These are phyloP conservation scores for Hibiscus syriacus DNA, from an alignment of 345 rosid species.

Conservation along the genomic window DNA sequence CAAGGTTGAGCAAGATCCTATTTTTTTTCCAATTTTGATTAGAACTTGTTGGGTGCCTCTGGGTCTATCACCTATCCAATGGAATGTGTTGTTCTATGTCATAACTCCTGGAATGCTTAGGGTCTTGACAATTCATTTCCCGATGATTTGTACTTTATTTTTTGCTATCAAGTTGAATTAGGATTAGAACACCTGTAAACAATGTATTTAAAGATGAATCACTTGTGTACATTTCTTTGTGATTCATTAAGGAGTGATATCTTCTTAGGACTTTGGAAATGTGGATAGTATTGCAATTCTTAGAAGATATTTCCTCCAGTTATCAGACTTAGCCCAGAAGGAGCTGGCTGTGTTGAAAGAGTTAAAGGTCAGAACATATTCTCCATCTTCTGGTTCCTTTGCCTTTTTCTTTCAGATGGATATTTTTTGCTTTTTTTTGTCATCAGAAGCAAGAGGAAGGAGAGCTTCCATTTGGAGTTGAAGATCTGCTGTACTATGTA, in stretches of 20 bases:
- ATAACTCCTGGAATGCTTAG: neutral
- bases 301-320: conserved; percentile 78
- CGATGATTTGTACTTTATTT: too few species aligned
- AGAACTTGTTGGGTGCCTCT: neutral
- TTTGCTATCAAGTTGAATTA: neutral
- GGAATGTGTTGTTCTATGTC: neutral
- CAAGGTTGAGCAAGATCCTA: neutral
- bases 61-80: neutral
- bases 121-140: neutral
- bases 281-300: conserved; percentile 67
- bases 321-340: conserved; percentile 59
- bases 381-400: conserved; percentile 4
- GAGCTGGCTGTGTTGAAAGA: conserved; percentile 71
- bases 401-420: neutral
- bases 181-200: neutral
- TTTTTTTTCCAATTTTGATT: neutral
- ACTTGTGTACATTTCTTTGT: neutral
- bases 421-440: conserved; percentile 14
- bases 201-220: neutral
- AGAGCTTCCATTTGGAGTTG: conserved; percentile 66
- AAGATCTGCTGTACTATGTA: conserved; percentile 75
- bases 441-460: conserved; percentile 89
- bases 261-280: neutral
- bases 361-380: conserved; percentile 52
- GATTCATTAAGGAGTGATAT: neutral